A percentile compares a stretch with the other conserved stretches of the same genome.
Conservation (phyloP, 495 filamentous ascomycete species). For the Tuber umbilicatum region DNA sequence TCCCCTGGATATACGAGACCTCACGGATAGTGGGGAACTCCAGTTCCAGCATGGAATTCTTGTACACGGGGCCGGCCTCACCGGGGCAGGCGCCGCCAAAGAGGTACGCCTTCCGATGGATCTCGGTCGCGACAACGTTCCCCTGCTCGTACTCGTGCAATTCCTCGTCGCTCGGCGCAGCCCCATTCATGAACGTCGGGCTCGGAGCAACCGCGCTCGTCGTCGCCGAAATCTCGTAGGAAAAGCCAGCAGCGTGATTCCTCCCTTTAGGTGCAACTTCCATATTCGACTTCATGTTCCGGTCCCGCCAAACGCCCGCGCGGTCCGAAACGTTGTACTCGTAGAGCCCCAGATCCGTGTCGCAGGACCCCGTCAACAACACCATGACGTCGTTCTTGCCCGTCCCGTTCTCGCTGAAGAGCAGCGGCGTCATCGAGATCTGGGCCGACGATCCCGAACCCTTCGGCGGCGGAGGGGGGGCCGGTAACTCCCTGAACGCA, state of each 20-base stretch:
- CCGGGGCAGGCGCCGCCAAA: conserved; percentile 25
- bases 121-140: conserved; percentile 19
- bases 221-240: conserved; percentile 21
- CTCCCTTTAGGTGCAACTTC: conserved; percentile 16
- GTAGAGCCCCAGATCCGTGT: conserved; percentile 18
- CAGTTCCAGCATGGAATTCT: conserved; percentile 16
- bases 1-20: conserved; percentile 20
- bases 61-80: conserved; percentile 17
- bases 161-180: conserved; percentile 6
- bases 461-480: conserved; percentile 14
- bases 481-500: conserved; percentile 20
- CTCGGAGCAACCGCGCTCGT: conserved; percentile 17
- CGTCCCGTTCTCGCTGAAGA: conserved; percentile 18
- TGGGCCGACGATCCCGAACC: neutral
- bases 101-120: conserved; percentile 24
- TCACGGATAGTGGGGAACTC: conserved; percentile 19
- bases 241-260: conserved; percentile 15
- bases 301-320: conserved; percentile 9
- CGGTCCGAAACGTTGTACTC: conserved; percentile 24
- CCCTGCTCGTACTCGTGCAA: conserved; percentile 31
- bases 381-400: conserved; percentile 21
- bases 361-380: conserved; percentile 25
- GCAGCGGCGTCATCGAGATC: conserved; percentile 14
- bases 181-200: conserved; percentile 25
- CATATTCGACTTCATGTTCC: conserved; percentile 7